phyloP scores from a whole-genome alignment of 495 filamentous ascomycete genomes.

The Emericellopsis terricola region DNA sequence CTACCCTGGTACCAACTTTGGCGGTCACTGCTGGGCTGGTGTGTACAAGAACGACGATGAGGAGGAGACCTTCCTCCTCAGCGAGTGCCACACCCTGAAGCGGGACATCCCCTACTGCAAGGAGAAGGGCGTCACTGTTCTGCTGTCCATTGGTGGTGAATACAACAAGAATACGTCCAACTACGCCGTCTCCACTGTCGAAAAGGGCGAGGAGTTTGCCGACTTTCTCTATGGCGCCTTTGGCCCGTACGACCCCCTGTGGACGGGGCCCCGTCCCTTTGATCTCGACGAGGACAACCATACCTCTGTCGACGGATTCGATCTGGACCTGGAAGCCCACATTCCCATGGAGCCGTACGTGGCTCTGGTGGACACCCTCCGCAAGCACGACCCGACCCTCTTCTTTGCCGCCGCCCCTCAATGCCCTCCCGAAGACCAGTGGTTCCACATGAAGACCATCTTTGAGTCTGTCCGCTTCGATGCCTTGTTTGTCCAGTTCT shows the following conservation, averaged over 20 bases:
- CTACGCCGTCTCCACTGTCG: constrained; percentile 28
- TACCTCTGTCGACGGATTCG: constrained; percentile 43
- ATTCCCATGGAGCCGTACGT: constrained; percentile 17
- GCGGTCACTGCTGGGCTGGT: constrained; percentile 14
- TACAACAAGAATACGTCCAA: constrained; percentile 7
- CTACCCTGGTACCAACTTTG: constrained; percentile 25
- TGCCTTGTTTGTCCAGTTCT: constrained; percentile 54
- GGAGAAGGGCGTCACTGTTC: constrained; percentile 40
- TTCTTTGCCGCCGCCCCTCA: constrained; percentile 48
- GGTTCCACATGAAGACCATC: constrained; percentile 33
- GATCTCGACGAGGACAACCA: constrained; percentile 24
- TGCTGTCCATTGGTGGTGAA: constrained; percentile 44
- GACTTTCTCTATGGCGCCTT: constrained; percentile 49
- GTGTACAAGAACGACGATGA: constrained; percentile 12
- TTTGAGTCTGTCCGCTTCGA: constrained; percentile 37
- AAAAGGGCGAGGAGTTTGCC: constrained; percentile 36
- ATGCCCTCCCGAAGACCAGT: constrained; percentile 34
- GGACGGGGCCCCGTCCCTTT: constrained; percentile 38
- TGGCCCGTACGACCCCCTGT: constrained; percentile 27
- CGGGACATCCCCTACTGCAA: constrained; percentile 46
- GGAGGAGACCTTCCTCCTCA: constrained; percentile 17
- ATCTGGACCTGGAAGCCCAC: constrained; percentile 42
- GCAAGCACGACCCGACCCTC: constrained; percentile 21
- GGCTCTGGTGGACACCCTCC: constrained; percentile 33
- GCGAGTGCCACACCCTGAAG: constrained; percentile 19